These are phyloP conservation scores for Starmerella khaoyaiensis DNA, from an alignment of 805 yeast species.

Conservation along the genomic window DNA sequence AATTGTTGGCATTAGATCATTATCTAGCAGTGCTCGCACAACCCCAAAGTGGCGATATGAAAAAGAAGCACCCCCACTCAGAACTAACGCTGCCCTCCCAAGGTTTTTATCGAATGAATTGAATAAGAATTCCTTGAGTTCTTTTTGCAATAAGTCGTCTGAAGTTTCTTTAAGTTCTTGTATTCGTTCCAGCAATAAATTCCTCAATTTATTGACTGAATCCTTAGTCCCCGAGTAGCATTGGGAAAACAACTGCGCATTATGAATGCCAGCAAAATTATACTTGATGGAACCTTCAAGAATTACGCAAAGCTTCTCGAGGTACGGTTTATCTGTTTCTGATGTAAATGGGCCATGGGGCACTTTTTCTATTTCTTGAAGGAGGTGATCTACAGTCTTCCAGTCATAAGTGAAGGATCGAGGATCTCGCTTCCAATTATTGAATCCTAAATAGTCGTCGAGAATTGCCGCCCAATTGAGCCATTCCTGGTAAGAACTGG, in stretches of 20 bases:
- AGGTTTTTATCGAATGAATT: slow-evolving; percentile 46
- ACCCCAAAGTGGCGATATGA: slow-evolving; percentile 69
- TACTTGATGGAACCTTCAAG: slow-evolving; percentile 56
- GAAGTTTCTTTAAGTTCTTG: slow-evolving; percentile 32
- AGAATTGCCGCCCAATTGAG: slow-evolving; percentile 41
- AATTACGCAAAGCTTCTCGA: slow-evolving; percentile 39
- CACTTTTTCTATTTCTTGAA: slow-evolving; percentile 31
- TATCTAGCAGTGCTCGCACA: slow-evolving; percentile 55
- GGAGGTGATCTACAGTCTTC: slow-evolving; percentile 41
- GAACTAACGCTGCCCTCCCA: slow-evolving; percentile 59
- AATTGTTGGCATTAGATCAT: slow-evolving; percentile 51
- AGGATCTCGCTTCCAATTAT: slow-evolving; percentile 50
- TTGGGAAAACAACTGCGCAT: slow-evolving; percentile 57
- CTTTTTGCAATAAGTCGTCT: slow-evolving; percentile 27
- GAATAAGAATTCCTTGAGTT: slow-evolving; percentile 41
- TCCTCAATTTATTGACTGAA: slow-evolving; percentile 42
- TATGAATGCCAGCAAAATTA: slow-evolving; percentile 70
- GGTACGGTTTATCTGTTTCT: slow-evolving; percentile 18
- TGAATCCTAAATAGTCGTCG: slow-evolving; percentile 46
- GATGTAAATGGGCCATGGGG: slow-evolving; percentile 20
- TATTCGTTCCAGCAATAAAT: slow-evolving; percentile 39
- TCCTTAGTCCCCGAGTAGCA: slow-evolving; percentile 62
- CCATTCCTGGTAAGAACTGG: slow-evolving; percentile 51
- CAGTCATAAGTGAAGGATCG: slow-evolving; percentile 57
- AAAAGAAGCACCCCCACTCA: slow-evolving; percentile 72